phyloP scores from a whole-genome alignment of 768 basidiomycete species.

The Boletus sensibilis region DNA sequence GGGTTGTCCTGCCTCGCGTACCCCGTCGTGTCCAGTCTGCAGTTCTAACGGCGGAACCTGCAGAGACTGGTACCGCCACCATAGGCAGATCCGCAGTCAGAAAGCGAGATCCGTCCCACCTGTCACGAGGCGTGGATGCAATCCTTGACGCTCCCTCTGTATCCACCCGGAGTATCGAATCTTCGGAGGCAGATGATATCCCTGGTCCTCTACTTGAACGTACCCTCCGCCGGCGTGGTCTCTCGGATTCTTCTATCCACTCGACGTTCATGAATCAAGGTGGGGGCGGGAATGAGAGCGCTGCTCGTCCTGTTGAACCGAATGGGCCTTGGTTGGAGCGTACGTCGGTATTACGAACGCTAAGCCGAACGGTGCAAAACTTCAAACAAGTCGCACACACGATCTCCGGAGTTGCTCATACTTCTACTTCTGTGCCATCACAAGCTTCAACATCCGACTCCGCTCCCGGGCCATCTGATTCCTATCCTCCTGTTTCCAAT shows the following conservation, averaged over 20 bases:
- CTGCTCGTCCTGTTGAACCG: background rate
- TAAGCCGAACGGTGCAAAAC: constrained; percentile 54
- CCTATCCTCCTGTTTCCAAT: background rate
- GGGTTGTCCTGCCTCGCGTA: constrained; percentile 63
- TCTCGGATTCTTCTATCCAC: constrained; percentile 92
- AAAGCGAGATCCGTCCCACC: constrained; percentile 23
- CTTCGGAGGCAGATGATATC: constrained; percentile 42
- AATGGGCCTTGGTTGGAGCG: constrained; percentile 38
- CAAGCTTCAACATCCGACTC: constrained; percentile 13
- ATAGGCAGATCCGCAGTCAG: constrained; percentile 17
- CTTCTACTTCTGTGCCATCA: constrained; percentile 5
- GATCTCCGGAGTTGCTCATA: constrained; percentile 22
- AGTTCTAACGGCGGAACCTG: constrained; percentile 22
- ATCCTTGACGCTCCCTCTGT: constrained; percentile 57
- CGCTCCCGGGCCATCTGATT: background rate
- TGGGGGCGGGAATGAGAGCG: constrained; percentile 27
- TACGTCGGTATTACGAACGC: constrained; percentile 50
- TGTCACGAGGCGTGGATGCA: constrained; percentile 76
- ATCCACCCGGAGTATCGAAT: constrained; percentile 25
- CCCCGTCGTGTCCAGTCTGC: constrained; percentile 33
- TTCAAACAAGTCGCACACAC: constrained; percentile 38
- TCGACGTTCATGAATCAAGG: constrained; percentile 71
- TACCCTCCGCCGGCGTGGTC: constrained; percentile 70
- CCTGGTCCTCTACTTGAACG: constrained; percentile 60
- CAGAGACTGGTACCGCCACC: constrained; percentile 9